phyloP scores from a whole-genome alignment of 805 yeast species.

The Pichia nanzhaoensis region DNA sequence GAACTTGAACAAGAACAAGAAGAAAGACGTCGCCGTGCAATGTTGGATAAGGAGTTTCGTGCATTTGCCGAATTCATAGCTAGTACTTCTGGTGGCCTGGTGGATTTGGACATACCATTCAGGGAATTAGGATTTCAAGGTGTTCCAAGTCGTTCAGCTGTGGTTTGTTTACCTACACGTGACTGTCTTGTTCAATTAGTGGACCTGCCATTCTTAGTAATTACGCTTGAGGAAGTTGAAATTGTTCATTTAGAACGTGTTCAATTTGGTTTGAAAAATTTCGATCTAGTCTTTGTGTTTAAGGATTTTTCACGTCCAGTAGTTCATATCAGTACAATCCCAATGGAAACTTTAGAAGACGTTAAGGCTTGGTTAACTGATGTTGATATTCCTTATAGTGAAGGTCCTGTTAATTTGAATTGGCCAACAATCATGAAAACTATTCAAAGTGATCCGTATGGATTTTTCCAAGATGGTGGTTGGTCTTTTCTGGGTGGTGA shows the following conservation, averaged over 20 bases:
- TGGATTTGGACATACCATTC: constrained; percentile 90
- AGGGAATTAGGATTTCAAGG: constrained; percentile 96
- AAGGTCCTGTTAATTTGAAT: constrained; percentile 91
- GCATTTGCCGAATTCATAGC: constrained; percentile 85
- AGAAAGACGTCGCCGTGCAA: constrained; percentile 86
- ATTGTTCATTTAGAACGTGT: constrained; percentile 95
- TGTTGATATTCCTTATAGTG: constrained; percentile 91
- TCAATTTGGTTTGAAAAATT: constrained; percentile 92
- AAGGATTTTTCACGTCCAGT: constrained; percentile 86
- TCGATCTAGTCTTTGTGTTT: constrained; percentile 93
- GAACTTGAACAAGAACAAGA: constrained; percentile 98
- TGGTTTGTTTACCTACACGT: constrained; percentile 92
- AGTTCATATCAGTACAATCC: constrained; percentile 89
- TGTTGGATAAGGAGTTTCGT: constrained; percentile 87
- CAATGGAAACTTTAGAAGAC: constrained; percentile 85
- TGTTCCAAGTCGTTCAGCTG: constrained; percentile 93
- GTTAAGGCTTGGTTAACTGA: constrained; percentile 97
- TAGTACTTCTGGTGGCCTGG: constrained; percentile 74
- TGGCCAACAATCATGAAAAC: constrained; percentile 97
- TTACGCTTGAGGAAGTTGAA: constrained; percentile 87
- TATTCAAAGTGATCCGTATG: constrained; percentile 84
- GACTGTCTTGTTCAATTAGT: constrained; percentile 91
- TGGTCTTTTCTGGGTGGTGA: constrained; percentile 92
- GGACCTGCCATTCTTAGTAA: constrained; percentile 92
- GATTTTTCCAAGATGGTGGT: constrained; percentile 91